Conservation (phyloP, 2,329 filamentous ascomycete genomes). For the Colletotrichum noveboracense region DNA sequence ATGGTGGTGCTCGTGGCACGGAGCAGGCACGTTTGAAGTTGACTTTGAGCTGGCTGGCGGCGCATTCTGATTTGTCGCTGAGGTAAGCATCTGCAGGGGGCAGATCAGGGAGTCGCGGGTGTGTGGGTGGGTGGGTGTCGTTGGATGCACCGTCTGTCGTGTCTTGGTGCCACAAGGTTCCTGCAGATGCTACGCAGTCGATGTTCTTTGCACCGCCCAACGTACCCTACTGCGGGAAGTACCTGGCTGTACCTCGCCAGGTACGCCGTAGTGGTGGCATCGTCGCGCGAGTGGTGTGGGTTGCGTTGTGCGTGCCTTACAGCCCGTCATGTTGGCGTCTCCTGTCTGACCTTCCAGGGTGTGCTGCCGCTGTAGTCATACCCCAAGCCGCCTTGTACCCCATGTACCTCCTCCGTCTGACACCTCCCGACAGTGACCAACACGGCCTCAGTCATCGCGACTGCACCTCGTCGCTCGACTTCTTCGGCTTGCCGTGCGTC, state of each 20-base stretch:
- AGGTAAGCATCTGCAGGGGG: conserved; percentile 28
- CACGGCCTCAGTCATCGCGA: neutral
- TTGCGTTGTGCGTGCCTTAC: neutral
- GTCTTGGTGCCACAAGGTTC: neutral
- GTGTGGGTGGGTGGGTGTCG: conserved; percentile 20
- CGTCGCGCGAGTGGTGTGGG: neutral
- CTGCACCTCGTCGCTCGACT: neutral
- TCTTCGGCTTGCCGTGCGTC: neutral
- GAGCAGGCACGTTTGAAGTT: conserved; percentile 44
- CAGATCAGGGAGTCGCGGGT: neutral
- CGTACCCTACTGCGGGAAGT: neutral
- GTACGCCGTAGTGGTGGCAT: neutral
- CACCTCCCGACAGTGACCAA: neutral
- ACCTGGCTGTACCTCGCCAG: neutral
- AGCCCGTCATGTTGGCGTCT: neutral
- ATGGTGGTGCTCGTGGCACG: conserved; percentile 31
- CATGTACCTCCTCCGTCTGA: neutral
- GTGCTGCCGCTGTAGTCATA: neutral
- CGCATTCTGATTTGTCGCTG: conserved; percentile 32
- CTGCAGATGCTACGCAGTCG: neutral
- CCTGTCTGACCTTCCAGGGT: neutral
- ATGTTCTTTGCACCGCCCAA: neutral
- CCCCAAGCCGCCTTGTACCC: neutral
- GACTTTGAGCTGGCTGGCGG: conserved; percentile 35
- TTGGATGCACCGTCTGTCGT: neutral